Base-by-base conservation (phyloP, 192 early-diverging fungal species). In the Coemansia sp. region DNA sequence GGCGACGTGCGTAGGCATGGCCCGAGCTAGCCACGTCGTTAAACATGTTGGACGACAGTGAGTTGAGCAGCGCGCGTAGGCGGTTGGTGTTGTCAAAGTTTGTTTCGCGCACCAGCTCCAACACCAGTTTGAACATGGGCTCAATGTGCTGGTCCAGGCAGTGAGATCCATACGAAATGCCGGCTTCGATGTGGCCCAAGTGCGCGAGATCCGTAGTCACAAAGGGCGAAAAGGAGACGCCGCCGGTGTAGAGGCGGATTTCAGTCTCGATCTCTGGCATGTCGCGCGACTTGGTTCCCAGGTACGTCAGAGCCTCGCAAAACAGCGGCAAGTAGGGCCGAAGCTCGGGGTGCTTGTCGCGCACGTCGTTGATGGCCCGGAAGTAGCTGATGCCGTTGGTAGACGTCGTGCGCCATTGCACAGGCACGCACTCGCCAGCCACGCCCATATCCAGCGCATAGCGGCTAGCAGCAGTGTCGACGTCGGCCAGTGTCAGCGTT, bases 311-410 rank as follows among this genome's bases (percentile, higher is more conserved):
- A 1, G 85, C 70, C 57, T 83, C 88, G 65, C 83, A 81, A 70
- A 93, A 94, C 68, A 95, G 72, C 14, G 90, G 88, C 38, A 92
- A 57, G 63, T 89, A 94, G 29, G 86, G 70, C 63, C 84, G 82
- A 50, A 91, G 74, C 21, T 91, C 84, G 3, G 83, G 68, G 18
- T 89, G 80, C 50, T 94, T 61, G 60, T 78, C 80, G 29, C 74
- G 76, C 33, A 89, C 77, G 29, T 83, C 79, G 62, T 88, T 88
- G 56, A 88, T 88, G 0, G 86, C 76, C n/a, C 83, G 82, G 43
- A 94, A 79, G 71, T 98, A 98, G 32, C 93, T 93, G 53, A 98
- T 87, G 21, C 92, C 94, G 60, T 98, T 98, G 34, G 95, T 98
- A 3, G 85, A 62, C 0, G 93, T 88, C 5, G 83, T 79, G 50